Evolutionary conservation across 331 rosid species (phyloP).

Genomic region (Malus hybrid): DNA sequence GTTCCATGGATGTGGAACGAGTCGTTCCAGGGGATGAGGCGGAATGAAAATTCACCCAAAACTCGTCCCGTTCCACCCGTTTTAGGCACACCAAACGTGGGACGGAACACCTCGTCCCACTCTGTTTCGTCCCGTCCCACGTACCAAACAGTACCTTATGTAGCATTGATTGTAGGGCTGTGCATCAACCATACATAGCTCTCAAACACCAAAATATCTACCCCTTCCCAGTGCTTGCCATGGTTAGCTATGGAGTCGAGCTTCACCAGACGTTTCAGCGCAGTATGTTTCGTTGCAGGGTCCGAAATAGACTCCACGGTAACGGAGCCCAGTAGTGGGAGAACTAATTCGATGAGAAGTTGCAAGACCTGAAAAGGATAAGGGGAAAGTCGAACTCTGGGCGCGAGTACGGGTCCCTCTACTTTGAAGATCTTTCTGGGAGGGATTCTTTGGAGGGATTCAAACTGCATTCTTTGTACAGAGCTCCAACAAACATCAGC

Average conservation of each 20-base stretch:
- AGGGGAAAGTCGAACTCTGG: not conserved
- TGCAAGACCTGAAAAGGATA: not conserved
- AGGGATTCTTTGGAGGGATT: slow-evolving; percentile 67
- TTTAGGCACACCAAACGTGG: no score
- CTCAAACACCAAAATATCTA: slow-evolving; percentile 78
- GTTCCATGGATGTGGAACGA: no score
- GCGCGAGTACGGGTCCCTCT: slow-evolving; percentile 30
- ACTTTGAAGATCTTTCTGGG: slow-evolving; percentile 75
- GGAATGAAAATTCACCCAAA: no score
- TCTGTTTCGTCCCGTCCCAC: no score
- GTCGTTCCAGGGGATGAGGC: no score
- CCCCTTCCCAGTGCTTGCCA: slow-evolving; percentile 79
- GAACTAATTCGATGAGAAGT: not conserved
- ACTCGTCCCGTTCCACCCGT: no score
- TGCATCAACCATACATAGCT: slow-evolving; percentile 95
- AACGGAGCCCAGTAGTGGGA: slow-evolving; percentile 81
- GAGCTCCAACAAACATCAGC: slow-evolving; percentile 86
- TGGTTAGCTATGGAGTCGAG: slow-evolving; percentile 72
- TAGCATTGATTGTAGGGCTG: slow-evolving; percentile 67
- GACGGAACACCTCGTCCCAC: no score
- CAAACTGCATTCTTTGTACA: slow-evolving; percentile 80
- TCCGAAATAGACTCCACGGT: slow-evolving; percentile 84
- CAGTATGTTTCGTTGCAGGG: slow-evolving; percentile 82
- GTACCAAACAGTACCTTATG: no score
- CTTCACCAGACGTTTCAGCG: slow-evolving; percentile 56